Evolutionary conservation across 108 stramenopile genomes (phyloP).

Genomic region (Cyclotella baltica): DNA sequence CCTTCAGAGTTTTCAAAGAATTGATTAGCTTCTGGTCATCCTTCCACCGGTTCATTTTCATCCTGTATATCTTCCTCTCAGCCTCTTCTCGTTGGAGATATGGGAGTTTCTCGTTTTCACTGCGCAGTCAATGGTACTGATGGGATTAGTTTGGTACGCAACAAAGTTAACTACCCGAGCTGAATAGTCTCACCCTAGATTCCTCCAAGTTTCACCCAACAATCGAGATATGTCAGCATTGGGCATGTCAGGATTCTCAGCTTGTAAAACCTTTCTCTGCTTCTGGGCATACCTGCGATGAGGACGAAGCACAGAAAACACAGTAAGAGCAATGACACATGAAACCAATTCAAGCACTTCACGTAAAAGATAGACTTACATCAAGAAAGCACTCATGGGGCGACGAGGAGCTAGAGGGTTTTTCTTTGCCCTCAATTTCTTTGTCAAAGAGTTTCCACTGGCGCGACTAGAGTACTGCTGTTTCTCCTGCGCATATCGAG

Average conservation of each 20-base stretch:
- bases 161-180: background rate
- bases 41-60: constrained; percentile 41
- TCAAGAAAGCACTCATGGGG: constrained; percentile 54
- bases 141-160: background rate
- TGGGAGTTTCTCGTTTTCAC: constrained; percentile 30
- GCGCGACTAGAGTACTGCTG: constrained; percentile 11
- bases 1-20: constrained; percentile 18
- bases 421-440: constrained; percentile 50
- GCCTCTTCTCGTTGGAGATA: constrained; percentile 43
- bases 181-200: background rate
- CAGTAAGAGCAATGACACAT: constrained; percentile 17
- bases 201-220: constrained; percentile 33
- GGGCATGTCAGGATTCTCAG: constrained; percentile 46
- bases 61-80: constrained; percentile 44
- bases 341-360: too few species aligned
- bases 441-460: constrained; percentile 12
- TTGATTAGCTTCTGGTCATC: constrained; percentile 39
- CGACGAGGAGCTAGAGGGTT: constrained; percentile 46
- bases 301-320: too few species aligned
- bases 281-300: constrained; percentile 43
- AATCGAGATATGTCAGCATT: constrained; percentile 52
- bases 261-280: constrained; percentile 23
- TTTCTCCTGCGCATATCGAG: constrained; percentile 42
- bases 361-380: too few species aligned
- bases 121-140: background rate